Evolutionary conservation across 75 land plant species (phyloP).

Genomic region (Gnetum montanum): DNA sequence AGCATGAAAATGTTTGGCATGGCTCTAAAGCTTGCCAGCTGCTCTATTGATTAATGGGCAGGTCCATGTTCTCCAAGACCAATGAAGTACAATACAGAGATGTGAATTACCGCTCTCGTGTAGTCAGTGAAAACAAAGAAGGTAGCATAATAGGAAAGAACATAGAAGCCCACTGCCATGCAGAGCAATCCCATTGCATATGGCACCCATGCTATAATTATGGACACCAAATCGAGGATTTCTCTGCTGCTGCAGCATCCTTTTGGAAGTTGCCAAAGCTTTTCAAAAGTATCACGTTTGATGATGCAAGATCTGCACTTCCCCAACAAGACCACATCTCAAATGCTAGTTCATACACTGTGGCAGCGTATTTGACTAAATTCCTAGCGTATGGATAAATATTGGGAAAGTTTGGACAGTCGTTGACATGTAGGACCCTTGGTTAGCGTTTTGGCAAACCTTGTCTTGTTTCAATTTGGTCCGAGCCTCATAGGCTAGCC

Average conservation of each 20-base stretch:
- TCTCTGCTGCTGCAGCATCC: conserved; percentile 50
- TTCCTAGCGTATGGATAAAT: no score
- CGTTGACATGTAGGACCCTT: no score
- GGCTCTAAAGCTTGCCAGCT: conserved; percentile 72
- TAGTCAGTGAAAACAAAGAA: conserved; percentile 90
- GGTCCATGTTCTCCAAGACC: conserved; percentile 93
- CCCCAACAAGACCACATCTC: no score
- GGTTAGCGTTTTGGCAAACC: no score
- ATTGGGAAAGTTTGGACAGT: no score
- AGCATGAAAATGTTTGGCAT: conserved; percentile 76
- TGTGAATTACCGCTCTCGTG: conserved; percentile 62
- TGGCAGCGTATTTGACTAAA: no score
- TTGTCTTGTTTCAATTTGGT: no score
- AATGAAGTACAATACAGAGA: conserved; percentile 77
- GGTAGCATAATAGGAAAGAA: conserved; percentile 79
- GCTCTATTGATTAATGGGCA: conserved; percentile 91
- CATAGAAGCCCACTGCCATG: conserved; percentile 65
- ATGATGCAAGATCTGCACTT: conserved; percentile 83
- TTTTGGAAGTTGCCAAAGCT: conserved; percentile 72
- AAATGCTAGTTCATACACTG: no score
- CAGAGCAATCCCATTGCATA: conserved; percentile 71
- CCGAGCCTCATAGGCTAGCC: no score
- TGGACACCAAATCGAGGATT: conserved; percentile 70
- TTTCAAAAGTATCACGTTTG: conserved; percentile 73
- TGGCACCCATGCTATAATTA: conserved; percentile 81